Evolutionary conservation across 2,329 filamentous ascomycete genomes (phyloP).

Genomic region (Pleoardoris graminearum): DNA sequence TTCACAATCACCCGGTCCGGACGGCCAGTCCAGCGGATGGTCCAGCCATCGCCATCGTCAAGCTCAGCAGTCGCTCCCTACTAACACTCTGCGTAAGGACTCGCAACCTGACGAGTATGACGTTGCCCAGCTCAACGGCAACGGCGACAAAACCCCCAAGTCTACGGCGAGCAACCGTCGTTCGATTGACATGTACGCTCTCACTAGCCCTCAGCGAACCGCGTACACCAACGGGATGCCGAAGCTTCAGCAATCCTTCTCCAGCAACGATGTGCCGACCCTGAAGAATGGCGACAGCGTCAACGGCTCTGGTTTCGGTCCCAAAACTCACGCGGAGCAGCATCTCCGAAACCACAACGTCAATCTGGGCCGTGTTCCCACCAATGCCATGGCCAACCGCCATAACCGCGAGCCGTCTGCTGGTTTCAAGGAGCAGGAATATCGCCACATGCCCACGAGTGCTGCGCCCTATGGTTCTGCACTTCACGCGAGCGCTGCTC

Average conservation of each 20-base stretch:
- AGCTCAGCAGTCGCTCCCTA: conserved; percentile 62
- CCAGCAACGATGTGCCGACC: conserved; percentile 84
- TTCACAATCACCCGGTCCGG: conserved; percentile 67
- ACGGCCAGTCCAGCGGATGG: conserved; percentile 60
- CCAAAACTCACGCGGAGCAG: conserved; percentile 60
- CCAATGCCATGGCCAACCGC: conserved; percentile 65
- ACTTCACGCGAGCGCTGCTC: conserved; percentile 76
- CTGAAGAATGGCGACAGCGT: conserved; percentile 68
- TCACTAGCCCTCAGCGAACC: conserved; percentile 31
- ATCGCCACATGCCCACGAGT: conserved; percentile 47
- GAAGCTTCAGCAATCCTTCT: conserved; percentile 85
- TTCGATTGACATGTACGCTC: conserved; percentile 53
- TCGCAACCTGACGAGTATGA: conserved; percentile 43
- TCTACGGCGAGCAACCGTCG: conserved; percentile 48
- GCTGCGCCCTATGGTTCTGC: conserved; percentile 60
- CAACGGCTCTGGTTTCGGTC: conserved; percentile 34
- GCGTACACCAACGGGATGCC: conserved; percentile 63
- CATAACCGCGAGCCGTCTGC: conserved; percentile 73
- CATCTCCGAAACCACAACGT: conserved; percentile 74
- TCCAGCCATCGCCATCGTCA: conserved; percentile 69
- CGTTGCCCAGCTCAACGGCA: conserved; percentile 41
- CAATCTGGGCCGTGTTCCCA: conserved; percentile 77
- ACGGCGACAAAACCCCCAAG: conserved; percentile 48
- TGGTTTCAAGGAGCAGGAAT: conserved; percentile 51
- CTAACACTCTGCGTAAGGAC: conserved; percentile 55